Base-by-base conservation (phyloP, 1,284 basidiomycete genomes). In the Chiua sp. region DNA sequence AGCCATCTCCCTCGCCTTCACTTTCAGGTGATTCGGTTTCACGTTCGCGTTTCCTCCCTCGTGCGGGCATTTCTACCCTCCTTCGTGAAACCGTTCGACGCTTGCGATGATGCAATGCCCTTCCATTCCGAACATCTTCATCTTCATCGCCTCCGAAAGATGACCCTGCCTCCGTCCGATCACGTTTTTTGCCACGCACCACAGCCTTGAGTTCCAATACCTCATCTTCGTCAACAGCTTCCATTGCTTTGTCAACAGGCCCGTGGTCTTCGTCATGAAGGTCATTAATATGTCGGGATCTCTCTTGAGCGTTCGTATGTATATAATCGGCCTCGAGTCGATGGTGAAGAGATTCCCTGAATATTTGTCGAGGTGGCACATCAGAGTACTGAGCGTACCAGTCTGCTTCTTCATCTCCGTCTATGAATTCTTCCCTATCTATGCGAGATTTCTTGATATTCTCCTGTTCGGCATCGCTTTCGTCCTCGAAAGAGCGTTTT, bases 141-240 rank as follows among this genome's bases (percentile, higher is more conserved):
- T 82, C 79, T n/a, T 87, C 88, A 67, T 90, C 88, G 47, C 82
- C 85, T 51, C 84, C 90, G 68, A 90, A 87, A 0, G 84, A 85
- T 8, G 88, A 90, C 8, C 83, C 90, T 56, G 87, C 87, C 67
- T 91, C 90, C 18, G 82, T 80, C 51, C 88, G 87, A 72, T 88
- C 88, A 58, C 91, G 83, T 75, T 93, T 93, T 78, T 83, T 89
- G 32, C 91, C 91, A 63, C 90, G 82, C n/a, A 71, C 66, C 57
- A 74, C 68, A 23, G 75, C 67, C 57, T 52, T 59, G 47, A 69
- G 64, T 60, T 75, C 73, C 18, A 68, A 60, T n/a, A 65, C 60
- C 60, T 81, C 72, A 58, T 82, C 82, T 74, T 80, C 80, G 44
- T 75, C 77, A 33, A 77, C 69, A 57, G 75, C 72, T 54, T 65